Conservation (phyloP, 441 rosid genomes). For the Kokia cookei region DNA sequence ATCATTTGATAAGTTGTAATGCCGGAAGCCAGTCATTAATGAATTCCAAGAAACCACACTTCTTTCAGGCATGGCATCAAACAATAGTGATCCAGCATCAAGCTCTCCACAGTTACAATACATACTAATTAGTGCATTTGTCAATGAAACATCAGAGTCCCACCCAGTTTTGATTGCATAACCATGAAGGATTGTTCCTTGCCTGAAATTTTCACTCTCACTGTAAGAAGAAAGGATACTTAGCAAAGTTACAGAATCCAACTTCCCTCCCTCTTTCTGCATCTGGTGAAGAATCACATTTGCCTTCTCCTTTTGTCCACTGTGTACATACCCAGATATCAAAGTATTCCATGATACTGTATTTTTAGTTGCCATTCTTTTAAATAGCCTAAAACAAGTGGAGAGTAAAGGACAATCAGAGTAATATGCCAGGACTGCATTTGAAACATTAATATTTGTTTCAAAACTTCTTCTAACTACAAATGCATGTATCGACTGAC, state of each 20-base stretch:
- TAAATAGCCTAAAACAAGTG: constrained; percentile 15
- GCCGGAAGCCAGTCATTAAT: constrained; percentile 22
- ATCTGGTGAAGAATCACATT: constrained; percentile 20
- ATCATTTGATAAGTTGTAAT: constrained; percentile 8
- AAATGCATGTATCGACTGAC: constrained; percentile 29
- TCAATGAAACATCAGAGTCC: constrained; percentile 16
- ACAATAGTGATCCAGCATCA: constrained; percentile 19
- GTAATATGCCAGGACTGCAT: constrained; percentile 28
- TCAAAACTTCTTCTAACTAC: constrained; percentile 17
- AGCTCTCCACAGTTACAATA: constrained; percentile 22
- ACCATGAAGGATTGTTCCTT: constrained; percentile 26
- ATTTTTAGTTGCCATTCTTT: constrained; percentile 16
- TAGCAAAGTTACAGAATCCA: constrained; percentile 24
- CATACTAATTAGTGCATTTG: constrained; percentile 26
- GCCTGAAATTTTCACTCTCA: background rate
- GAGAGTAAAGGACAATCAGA: constrained; percentile 10
- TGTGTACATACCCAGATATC: constrained; percentile 19
- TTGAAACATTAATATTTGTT: constrained; percentile 18
- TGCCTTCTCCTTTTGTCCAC: constrained; percentile 16
- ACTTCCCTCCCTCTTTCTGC: constrained; percentile 26
- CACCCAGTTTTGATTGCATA: constrained; percentile 24
- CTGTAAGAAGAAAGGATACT: constrained; percentile 15
- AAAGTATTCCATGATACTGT: constrained; percentile 27
- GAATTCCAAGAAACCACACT: constrained; percentile 31
- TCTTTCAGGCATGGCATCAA: constrained; percentile 22